A percentile compares a stretch with the other conserved stretches of the same genome.
Conservation (phyloP, 257 asterid genomes). For the Jasminum sambac region DNA sequence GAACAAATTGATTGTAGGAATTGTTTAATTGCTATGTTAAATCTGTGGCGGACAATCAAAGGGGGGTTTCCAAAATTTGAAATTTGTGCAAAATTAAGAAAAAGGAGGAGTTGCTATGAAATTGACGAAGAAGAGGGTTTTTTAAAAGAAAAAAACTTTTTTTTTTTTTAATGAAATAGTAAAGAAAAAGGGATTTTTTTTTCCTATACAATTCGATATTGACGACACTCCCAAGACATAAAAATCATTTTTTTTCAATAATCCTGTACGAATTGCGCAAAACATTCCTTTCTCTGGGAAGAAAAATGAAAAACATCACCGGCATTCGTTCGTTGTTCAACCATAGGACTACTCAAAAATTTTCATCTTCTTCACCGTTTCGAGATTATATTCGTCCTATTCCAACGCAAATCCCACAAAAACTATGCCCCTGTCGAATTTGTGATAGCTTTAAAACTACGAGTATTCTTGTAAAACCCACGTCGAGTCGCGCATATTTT, state of each 20-base stretch:
- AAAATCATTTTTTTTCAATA: no score
- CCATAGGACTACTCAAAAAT: constrained; percentile 16
- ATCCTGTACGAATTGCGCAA: no score
- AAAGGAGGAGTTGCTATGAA: no score
- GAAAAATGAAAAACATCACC: constrained; percentile 33
- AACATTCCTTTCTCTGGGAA: not conserved
- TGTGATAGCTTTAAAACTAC: constrained; percentile 10
- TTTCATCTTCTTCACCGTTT: constrained; percentile 16
- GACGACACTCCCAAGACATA: no score
- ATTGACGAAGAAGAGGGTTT: no score
- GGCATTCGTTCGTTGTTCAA: constrained; percentile 22
- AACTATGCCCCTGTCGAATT: constrained; percentile 17
- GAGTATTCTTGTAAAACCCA: constrained; percentile 27
- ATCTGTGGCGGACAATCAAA: no score
- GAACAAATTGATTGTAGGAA: no score
- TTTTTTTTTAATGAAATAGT: no score
- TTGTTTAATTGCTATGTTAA: no score
- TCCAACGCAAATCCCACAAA: constrained; percentile 19
- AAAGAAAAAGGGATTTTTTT: no score
- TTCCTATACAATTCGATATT: no score
- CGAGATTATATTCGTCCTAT: constrained; percentile 27
- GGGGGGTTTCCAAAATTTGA: not conserved
- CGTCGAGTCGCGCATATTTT: constrained; percentile 26
- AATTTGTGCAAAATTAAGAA: not conserved
- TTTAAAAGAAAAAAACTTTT: no score